phyloP scores from a whole-genome alignment of 2,329 filamentous ascomycete genomes.

The Hypoxylon sp. region DNA sequence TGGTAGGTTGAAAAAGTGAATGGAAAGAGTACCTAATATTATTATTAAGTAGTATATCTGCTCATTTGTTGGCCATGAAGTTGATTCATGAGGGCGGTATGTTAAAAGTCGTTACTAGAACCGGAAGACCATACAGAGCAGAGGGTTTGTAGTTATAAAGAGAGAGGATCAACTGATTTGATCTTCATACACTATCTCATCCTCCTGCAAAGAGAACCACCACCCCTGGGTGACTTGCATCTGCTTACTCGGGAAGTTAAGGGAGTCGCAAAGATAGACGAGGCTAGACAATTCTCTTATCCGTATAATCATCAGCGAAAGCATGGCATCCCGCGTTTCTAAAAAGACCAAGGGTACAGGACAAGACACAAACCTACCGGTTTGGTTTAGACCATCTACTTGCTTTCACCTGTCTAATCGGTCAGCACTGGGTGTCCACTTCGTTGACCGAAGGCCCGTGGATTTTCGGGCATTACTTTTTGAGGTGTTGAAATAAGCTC shows the following conservation, averaged over 20 bases:
- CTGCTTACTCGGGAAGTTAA: constrained; percentile 4
- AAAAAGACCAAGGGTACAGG: not conserved
- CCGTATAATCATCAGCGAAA: not conserved
- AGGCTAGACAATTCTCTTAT: constrained; percentile 5
- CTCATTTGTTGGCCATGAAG: constrained; percentile 17
- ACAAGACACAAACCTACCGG: not conserved
- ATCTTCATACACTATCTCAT: not conserved
- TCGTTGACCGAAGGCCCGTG: not conserved
- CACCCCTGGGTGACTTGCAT: not conserved
- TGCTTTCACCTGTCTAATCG: constrained; percentile 8
- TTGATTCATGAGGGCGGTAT: constrained; percentile 22
- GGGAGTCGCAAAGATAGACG: not conserved
- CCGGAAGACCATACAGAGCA: not conserved
- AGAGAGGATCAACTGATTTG: not conserved
- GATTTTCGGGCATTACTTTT: constrained; percentile 4
- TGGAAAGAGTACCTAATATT: not conserved
- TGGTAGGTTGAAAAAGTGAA: not conserved
- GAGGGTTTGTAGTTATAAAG: constrained; percentile 9
- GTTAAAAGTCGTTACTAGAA: constrained; percentile 7
- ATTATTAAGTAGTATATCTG: constrained; percentile 10
- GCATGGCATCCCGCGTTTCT: not conserved
- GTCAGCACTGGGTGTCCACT: not conserved
- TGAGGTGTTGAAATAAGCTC: constrained; percentile 13
- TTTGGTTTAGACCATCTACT: not conserved
- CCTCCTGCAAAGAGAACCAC: not conserved